phyloP scores from a whole-genome alignment of 2,329 filamentous ascomycete species.

The Myriosclerotinia scirpicola region DNA sequence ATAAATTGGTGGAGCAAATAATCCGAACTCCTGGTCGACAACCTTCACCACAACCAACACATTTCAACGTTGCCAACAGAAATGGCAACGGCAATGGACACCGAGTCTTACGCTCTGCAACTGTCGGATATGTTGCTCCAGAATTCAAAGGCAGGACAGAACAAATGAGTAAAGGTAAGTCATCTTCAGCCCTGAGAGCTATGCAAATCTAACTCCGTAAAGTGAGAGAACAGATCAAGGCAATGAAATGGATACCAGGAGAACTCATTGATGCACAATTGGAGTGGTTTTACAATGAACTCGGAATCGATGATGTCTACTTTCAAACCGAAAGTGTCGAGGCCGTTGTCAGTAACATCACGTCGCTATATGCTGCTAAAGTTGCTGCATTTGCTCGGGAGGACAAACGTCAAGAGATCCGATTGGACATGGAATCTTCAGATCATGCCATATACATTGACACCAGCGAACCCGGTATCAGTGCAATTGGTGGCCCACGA shows the following conservation, averaged over 20 bases:
- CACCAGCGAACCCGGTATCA: slow-evolving; percentile 86
- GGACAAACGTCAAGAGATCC: slow-evolving; percentile 92
- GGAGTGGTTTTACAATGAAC: slow-evolving; percentile 94
- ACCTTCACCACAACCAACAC: slow-evolving; percentile 85
- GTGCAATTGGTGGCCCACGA: slow-evolving; percentile 72
- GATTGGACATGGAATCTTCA: slow-evolving; percentile 88
- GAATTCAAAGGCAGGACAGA: slow-evolving; percentile 90
- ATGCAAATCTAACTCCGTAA: slow-evolving; percentile 25
- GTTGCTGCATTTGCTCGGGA: slow-evolving; percentile 89
- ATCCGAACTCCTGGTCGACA: slow-evolving; percentile 36
- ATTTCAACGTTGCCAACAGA: slow-evolving; percentile 69
- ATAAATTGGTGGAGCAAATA: slow-evolving; percentile 36
- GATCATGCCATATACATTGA: slow-evolving; percentile 99
- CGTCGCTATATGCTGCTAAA: slow-evolving; percentile 95
- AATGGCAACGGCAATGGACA: slow-evolving; percentile 59
- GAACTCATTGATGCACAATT: slow-evolving; percentile 83
- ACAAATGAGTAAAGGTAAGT: slow-evolving; percentile 52
- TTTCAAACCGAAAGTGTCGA: slow-evolving; percentile 86
- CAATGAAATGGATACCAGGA: slow-evolving; percentile 74
- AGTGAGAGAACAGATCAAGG: slow-evolving; percentile 71
- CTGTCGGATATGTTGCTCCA: slow-evolving; percentile 90
- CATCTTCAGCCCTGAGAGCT: neutral
- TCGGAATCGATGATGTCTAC: slow-evolving; percentile 98
- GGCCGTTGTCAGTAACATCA: slow-evolving; percentile 90
- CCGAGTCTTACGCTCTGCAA: slow-evolving; percentile 79